phyloP scores from a whole-genome alignment of 495 filamentous ascomycete genomes.

The Penicillium argentinense region DNA sequence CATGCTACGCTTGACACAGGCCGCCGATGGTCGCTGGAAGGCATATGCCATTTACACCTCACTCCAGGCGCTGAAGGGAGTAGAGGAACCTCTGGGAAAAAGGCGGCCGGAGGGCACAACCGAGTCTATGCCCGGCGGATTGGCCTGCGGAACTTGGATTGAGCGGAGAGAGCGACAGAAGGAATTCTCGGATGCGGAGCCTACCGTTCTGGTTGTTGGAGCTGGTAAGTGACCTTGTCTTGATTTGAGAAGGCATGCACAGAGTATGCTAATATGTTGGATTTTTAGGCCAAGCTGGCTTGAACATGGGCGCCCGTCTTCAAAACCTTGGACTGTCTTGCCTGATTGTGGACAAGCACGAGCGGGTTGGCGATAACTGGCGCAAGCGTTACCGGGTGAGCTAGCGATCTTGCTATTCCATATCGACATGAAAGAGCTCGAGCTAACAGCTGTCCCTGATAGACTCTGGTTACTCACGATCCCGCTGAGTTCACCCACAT shows the following conservation, averaged over 20 bases:
- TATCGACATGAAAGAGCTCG: too few relatives aligned
- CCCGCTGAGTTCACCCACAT: conserved; percentile 74
- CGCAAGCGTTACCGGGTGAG: conserved; percentile 57
- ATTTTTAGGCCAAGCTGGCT: conserved; percentile 44
- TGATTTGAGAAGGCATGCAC: conserved; percentile 11
- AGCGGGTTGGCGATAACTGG: conserved; percentile 75
- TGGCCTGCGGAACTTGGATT: conserved; percentile 64
- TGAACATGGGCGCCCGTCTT: conserved; percentile 66
- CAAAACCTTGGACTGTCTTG: conserved; percentile 65
- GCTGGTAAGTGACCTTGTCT: conserved; percentile 35
- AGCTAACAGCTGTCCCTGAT: not conserved
- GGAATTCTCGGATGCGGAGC: conserved; percentile 58
- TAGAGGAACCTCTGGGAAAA: conserved; percentile 51
- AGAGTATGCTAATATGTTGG: conserved; percentile 11
- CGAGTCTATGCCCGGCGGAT: conserved; percentile 58
- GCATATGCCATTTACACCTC: conserved; percentile 64
- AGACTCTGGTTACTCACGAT: conserved; percentile 50
- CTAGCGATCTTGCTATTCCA: too few relatives aligned
- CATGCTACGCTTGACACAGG: conserved; percentile 53
- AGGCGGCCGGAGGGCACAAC: conserved; percentile 52
- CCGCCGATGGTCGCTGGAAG: conserved; percentile 54
- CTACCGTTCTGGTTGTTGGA: conserved; percentile 68
- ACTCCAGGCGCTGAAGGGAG: conserved; percentile 50
- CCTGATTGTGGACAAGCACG: conserved; percentile 66
- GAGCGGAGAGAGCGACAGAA: conserved; percentile 57